These are phyloP conservation scores for Camellia lanceoleosa DNA, from an alignment of 148 eudicot genomes.

Conservation along the genomic window DNA sequence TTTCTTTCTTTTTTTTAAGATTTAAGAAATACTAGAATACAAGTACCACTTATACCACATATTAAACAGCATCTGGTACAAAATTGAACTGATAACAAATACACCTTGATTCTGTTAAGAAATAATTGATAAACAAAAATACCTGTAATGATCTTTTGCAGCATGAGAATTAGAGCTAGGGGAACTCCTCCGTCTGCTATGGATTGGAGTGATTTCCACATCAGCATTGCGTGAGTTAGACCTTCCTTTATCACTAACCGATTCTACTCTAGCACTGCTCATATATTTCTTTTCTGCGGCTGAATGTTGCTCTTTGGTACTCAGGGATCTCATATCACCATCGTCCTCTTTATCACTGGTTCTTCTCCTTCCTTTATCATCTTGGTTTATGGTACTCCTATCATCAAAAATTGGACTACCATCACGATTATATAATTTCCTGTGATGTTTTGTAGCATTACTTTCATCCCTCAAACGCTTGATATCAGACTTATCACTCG, in stretches of 20 bases:
- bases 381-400: slow-evolving; percentile 54
- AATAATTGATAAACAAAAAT: slow-evolving; percentile 12
- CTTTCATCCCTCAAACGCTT: slow-evolving; percentile 64
- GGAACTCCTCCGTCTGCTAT: slow-evolving; percentile 55
- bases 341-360: slow-evolving; percentile 60
- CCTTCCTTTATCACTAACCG: slow-evolving; percentile 57
- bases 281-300: slow-evolving; percentile 37
- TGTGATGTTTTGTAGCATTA: slow-evolving; percentile 38
- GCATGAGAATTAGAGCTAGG: slow-evolving; percentile 58
- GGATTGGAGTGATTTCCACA: slow-evolving; percentile 40
- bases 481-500: slow-evolving; percentile 50
- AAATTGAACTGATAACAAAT: slow-evolving; percentile 6
- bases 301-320: slow-evolving; percentile 36
- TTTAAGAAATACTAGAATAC: neutral
- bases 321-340: slow-evolving; percentile 49
- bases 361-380: slow-evolving; percentile 68
- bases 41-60: neutral
- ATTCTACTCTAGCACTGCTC: slow-evolving; percentile 37
- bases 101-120: slow-evolving; percentile 5
- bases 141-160: slow-evolving; percentile 65
- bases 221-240: slow-evolving; percentile 51
- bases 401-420: slow-evolving; percentile 56
- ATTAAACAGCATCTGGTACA: neutral
- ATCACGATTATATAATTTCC: slow-evolving; percentile 58
- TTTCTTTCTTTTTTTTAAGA: no score